A percentile compares a stretch with the other conserved stretches of the same genome.
Conservation (phyloP, 257 asterid genomes). For the Sherardia arvensis region DNA sequence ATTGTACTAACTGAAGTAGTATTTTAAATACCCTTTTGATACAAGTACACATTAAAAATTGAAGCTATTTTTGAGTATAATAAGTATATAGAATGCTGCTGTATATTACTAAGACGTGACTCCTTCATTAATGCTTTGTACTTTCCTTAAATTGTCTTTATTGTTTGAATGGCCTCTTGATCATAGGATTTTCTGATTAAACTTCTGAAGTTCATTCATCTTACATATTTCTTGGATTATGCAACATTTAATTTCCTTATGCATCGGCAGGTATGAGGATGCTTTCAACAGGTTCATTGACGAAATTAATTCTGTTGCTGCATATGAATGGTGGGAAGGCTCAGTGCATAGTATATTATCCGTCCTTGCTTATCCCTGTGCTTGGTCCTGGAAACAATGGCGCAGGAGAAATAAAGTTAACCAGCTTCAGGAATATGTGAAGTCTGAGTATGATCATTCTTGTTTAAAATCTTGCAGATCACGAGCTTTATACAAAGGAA, state of each 20-base stretch:
- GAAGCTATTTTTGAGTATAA: no score
- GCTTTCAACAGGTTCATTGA: conserved; percentile 93
- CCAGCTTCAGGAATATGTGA: conserved; percentile 85
- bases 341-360: conserved; percentile 93
- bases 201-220: neutral
- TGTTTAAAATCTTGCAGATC: conserved; percentile 92
- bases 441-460: conserved; percentile 91
- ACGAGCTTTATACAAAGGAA: conserved; percentile 92
- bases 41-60: no score
- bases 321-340: conserved; percentile 99
- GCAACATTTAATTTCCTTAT: neutral
- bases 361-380: conserved; percentile 87
- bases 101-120: neutral
- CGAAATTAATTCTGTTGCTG: conserved; percentile 84
- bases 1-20: neutral
- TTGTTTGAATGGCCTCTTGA: neutral
- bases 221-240: neutral
- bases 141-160: neutral
- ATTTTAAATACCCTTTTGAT: neutral
- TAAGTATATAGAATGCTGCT: neutral
- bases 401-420: conserved; percentile 84
- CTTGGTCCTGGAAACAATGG: conserved; percentile 99
- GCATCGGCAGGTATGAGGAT: conserved; percentile 75
- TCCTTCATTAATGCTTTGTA: neutral
- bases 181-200: neutral